phyloP scores from a whole-genome alignment of 352 stramenopile genomes.

The Globisporangium carolinianum region DNA sequence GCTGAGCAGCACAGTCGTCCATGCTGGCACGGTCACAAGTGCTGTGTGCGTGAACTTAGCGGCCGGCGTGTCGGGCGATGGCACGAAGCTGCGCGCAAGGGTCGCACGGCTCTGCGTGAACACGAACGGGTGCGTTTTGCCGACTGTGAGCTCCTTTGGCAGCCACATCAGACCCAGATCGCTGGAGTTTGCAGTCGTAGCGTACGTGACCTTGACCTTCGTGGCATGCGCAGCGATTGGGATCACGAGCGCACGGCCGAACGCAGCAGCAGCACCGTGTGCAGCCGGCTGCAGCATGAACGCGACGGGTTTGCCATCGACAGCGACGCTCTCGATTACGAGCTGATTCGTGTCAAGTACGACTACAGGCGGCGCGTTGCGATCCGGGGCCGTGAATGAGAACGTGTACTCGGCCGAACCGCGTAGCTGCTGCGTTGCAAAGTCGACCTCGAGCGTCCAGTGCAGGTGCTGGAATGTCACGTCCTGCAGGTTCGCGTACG shows the following conservation, averaged over 20 bases:
- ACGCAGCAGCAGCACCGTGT: slow-evolving; percentile 13
- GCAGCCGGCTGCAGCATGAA: slow-evolving; percentile 32
- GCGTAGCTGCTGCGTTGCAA: slow-evolving; percentile 51
- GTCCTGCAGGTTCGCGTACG: slow-evolving; percentile 80
- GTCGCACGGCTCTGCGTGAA: slow-evolving; percentile 93
- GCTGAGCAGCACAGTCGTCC: slow-evolving; percentile 91
- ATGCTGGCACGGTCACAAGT: slow-evolving; percentile 81
- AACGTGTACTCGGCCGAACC: slow-evolving; percentile 86
- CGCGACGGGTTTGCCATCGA: slow-evolving; percentile 30
- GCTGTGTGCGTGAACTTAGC: slow-evolving; percentile 93
- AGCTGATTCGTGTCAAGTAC: slow-evolving; percentile 85
- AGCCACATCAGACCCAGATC: slow-evolving; percentile 83
- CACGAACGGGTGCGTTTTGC: slow-evolving; percentile 90
- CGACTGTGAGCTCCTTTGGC: slow-evolving; percentile 88
- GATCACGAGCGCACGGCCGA: slow-evolving; percentile 49
- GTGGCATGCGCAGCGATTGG: slow-evolving; percentile 30
- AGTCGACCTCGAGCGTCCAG: slow-evolving; percentile 82
- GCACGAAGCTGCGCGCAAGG: slow-evolving; percentile 91
- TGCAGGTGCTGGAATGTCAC: slow-evolving; percentile 78
- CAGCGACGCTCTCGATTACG: slow-evolving; percentile 41
- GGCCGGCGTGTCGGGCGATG: slow-evolving; percentile 91
- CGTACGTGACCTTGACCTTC: slow-evolving; percentile 30
- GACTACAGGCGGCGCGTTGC: slow-evolving; percentile 22
- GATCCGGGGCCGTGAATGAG: slow-evolving; percentile 17
- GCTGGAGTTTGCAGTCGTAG: neutral